Evolutionary conservation across 1,284 basidiomycete genomes (phyloP), one percentile per base, ranked within the genome.

Genomic region (Apiotrichum akiyoshidainum): DNA sequence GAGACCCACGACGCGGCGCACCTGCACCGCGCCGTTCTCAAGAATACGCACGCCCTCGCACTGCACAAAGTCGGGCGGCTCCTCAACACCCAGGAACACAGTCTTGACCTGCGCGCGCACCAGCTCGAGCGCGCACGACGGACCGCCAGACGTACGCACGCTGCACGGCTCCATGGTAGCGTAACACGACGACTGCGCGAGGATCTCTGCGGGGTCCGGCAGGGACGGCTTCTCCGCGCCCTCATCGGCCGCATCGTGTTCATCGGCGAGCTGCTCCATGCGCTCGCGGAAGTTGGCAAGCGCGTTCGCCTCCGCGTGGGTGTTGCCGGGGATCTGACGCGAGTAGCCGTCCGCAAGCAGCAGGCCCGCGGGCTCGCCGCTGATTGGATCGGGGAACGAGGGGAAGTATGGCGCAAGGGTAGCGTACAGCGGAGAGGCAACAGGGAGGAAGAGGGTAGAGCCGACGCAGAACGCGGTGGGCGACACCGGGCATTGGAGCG

Each of bases 161-260:
- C 92, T 95, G 74, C 96, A 99, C 13, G 96, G 96, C 73, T 99
- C 96, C 83, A 99, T 86, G 0, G 95, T 99, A 0, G 94, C 96
- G 72, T 95, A 99, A 53, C 59, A 92, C 49, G 69, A 68, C 22
- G 67, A 55, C 21, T 74, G 54, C 13, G 60, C 48, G 21, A 68
- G 59, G 39, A 69, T 61, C 1, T 58, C 59, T 4, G 51, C 52
- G 8, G 63, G 22, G 1, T 58, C 49, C 8, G 63, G 63, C 2
- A 64, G 46, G 10, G 33, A 12, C n/a, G 42, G 42, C n/a, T 45
- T 45, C n/a, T 19, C 19, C n/a, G 10, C n/a, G n/a, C n/a, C 16
- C 37, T 39, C 37, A 10, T 12, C n/a, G 16, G 40, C 40, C 14
- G 14, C 17, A 16, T 41, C 40, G 22, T 26, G 13, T 6, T 84